Evolutionary conservation across 2,329 filamentous ascomycete species (phyloP), one percentile per base, ranked within the genome.

Genomic region (Rugonectria rugulosa): DNA sequence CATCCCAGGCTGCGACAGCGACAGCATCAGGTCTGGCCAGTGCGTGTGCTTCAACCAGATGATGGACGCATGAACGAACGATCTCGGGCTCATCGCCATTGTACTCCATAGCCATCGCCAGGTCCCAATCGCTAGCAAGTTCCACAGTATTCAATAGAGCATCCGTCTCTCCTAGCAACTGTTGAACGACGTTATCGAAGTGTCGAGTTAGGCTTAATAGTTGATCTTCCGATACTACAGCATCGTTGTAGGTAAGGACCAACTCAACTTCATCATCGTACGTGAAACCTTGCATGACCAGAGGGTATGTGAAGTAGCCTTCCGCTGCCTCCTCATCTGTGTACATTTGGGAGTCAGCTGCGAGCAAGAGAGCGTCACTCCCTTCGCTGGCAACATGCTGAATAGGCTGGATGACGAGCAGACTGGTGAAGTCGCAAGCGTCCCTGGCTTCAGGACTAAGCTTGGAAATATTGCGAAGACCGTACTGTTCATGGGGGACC

Each of bases 1-100:
- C 65, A 37, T 72, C 68, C 66, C 69, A 72, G 1, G 69, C 60
- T n/a, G 15, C 44, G 2, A 70, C 38, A 1, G 68, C 69, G 38
- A 51, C 3, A 27, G 45, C 10, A 49, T 32, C 1, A 57, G 62
- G n/a, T 58, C 42, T 4, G 29, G 19, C 3, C n/a, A 23, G 10
- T 21, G 48, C 62, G 1, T 50, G 52, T 1, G 57, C n/a, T 2
- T 57, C 48, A 6, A 70, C 53, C 2, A 69, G 17, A 0, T 57
- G 26, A 21, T 71, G 68, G 2, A 70, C 47, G 17, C 53, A 57
- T 5, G 20, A 3, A 2, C 34, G 15, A 4, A 26, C n/a, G 6
- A 43, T 36, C 7, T 43, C 29, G 6, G 47, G 38, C 20, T 26
- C 38, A 6, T 43, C 12, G 6, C 31, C 38, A 15, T 51, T 51